These are phyloP conservation scores for Arabidopsis arenosa DNA, from an alignment of 345 rosid species.

Conservation along the genomic window DNA sequence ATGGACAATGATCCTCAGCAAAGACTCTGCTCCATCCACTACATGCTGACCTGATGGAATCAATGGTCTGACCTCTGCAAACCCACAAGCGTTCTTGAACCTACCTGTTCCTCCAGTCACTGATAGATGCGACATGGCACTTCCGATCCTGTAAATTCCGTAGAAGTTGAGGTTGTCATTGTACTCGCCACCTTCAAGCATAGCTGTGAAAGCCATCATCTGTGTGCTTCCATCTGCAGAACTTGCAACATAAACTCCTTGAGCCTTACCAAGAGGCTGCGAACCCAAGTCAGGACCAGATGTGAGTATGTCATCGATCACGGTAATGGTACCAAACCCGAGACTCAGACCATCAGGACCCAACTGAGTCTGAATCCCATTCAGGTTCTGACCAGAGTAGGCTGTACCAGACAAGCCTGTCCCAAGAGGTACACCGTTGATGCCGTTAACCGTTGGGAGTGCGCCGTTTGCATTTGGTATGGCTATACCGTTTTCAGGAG, in stretches of 20 bases:
- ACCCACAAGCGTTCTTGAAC: slow-evolving; percentile 67
- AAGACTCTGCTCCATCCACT: slow-evolving; percentile 75
- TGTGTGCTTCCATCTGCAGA: slow-evolving; percentile 84
- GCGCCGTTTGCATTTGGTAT: slow-evolving; percentile 94
- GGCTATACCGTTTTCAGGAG: slow-evolving; percentile 69
- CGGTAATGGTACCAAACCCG: slow-evolving; percentile 91
- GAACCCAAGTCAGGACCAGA: slow-evolving; percentile 81
- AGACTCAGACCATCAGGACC: slow-evolving; percentile 89
- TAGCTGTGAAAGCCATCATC: slow-evolving; percentile 95
- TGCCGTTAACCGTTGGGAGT: slow-evolving; percentile 78
- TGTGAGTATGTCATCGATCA: slow-evolving; percentile 80
- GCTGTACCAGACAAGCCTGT: slow-evolving; percentile 86
- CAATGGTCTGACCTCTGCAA: slow-evolving; percentile 77
- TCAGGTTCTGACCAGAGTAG: slow-evolving; percentile 53
- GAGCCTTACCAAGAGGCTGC: slow-evolving; percentile 83
- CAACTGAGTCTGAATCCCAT: slow-evolving; percentile 69
- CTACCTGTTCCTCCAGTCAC: slow-evolving; percentile 93
- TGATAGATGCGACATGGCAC: slow-evolving; percentile 74
- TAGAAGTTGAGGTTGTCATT: slow-evolving; percentile 91
- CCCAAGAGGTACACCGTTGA: slow-evolving; percentile 84
- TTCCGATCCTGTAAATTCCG: slow-evolving; percentile 74
- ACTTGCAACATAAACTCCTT: slow-evolving; percentile 88
- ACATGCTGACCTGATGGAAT: slow-evolving; percentile 75
- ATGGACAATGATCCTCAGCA: slow-evolving; percentile 72
- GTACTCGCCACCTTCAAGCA: slow-evolving; percentile 92